phyloP scores from a whole-genome alignment of 352 stramenopile genomes.

The Phytophthora macrochlamydospora region DNA sequence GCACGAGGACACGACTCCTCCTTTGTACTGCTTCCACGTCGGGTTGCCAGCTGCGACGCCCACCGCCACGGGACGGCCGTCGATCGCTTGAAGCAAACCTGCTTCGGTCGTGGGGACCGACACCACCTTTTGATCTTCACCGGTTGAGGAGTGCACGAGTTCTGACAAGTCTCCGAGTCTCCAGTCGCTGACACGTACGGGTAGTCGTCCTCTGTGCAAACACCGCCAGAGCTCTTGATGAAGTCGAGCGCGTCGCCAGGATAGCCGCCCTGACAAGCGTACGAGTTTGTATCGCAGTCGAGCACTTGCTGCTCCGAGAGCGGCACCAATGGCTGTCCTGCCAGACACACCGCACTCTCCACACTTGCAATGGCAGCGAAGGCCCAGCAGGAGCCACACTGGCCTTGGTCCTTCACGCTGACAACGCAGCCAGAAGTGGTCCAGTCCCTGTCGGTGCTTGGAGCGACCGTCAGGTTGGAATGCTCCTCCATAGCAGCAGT shows the following conservation, averaged over 20 bases:
- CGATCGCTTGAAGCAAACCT: slow-evolving; percentile 86
- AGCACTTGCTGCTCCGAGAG: slow-evolving; percentile 95
- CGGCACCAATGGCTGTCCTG: slow-evolving; percentile 65
- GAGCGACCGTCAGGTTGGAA: slow-evolving; percentile 15
- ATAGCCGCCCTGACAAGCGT: slow-evolving; percentile 91
- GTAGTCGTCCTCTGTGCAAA: slow-evolving; percentile 81
- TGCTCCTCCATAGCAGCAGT: slow-evolving; percentile 1
- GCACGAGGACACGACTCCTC: slow-evolving; percentile 87
- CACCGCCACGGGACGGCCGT: slow-evolving; percentile 92
- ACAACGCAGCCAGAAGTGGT: slow-evolving; percentile 62
- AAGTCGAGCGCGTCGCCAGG: slow-evolving; percentile 90
- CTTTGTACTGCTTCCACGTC: slow-evolving; percentile 98
- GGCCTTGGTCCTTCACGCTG: slow-evolving; percentile 95
- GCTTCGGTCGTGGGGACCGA: slow-evolving; percentile 73
- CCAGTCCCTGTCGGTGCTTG: slow-evolving; percentile 55
- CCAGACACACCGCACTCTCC: slow-evolving; percentile 91
- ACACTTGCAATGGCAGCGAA: slow-evolving; percentile 94
- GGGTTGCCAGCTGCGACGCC: slow-evolving; percentile 95
- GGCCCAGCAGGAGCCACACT: slow-evolving; percentile 98
- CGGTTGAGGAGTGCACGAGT: slow-evolving; percentile 33
- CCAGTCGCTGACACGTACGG: slow-evolving; percentile 76
- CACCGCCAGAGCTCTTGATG: slow-evolving; percentile 75
- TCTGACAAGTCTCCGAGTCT: slow-evolving; percentile 35
- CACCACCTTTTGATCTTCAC: slow-evolving; percentile 57
- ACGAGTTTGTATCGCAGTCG: slow-evolving; percentile 85